Base-by-base conservation (phyloP, 768 basidiomycete species). In the Russula dissimulans region DNA sequence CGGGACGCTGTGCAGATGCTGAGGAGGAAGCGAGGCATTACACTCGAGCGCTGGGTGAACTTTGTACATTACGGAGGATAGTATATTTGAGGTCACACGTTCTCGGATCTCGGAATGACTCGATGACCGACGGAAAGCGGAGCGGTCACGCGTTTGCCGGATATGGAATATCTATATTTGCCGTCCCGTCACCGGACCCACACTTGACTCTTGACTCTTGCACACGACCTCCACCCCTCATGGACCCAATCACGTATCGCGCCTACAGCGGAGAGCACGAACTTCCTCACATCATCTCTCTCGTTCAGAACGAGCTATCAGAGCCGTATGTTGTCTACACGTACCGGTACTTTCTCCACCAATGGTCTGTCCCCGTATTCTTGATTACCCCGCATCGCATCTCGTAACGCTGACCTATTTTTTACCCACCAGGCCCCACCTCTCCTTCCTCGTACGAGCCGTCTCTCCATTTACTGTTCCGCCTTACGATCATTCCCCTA, bases 401-500 rank as follows among this genome's bases (percentile, higher is more conserved):
- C 73, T 61, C 63, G 69, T 71, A 42, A 48, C 73, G 70, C 57
- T 67, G 49, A 55, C 65, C 62, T 50, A 39, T n/a, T 29, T 43
- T 41, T 45, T 31, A 15, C 5, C 64, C 5, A 63, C 8, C 59
- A 94, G 95, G 95, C 90, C 93, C 2, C 87, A 95, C 73, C 79
- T 95, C 31, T 83, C 91, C 2, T 92, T 89, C 69, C 80, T 95
- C 46, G 90, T 86, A 67, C 67, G 74, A 51, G 17, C 5, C 14
- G 5, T 18, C 14, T 9, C 8, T 5, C 17, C 7, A 14, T 29
- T 18, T 9, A 2, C 39, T 17, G 8, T 3, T 17, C 14, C 18
- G n/a, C 34, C 5, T 56, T 3, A 56, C 18, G 7, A 12, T 26
- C 8, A 4, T n/a, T 36, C 9, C 5, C 22, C 2, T 3, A 61